Conservation (phyloP, 441 rosid genomes). For the Euphorbia schlechtendalii region DNA sequence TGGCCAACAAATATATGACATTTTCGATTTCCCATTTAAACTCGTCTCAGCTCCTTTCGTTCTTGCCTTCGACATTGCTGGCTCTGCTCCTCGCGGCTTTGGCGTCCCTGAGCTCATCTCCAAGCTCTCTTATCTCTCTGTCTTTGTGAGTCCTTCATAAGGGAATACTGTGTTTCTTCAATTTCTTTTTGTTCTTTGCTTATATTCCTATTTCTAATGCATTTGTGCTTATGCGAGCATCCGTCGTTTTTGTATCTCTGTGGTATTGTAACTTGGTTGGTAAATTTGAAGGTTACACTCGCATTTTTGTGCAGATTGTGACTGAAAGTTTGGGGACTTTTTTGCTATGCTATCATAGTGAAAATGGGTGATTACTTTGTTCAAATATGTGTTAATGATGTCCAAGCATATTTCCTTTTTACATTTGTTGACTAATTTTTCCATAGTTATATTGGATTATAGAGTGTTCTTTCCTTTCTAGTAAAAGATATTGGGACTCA, state of each 20-base stretch:
- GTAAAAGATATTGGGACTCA: too few species aligned
- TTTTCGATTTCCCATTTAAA: slow-evolving; percentile 67
- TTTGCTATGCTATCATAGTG: neutral
- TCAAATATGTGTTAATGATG: neutral
- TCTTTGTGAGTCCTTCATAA: slow-evolving; percentile 43
- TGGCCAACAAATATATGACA: slow-evolving; percentile 61
- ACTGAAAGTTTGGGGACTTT: neutral
- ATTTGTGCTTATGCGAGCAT: neutral
- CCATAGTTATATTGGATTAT: too few species aligned
- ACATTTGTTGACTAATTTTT: too few species aligned
- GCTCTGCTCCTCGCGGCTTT: slow-evolving; percentile 86
- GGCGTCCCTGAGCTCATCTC: slow-evolving; percentile 77
- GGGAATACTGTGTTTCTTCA: neutral
- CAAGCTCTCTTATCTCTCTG: slow-evolving; percentile 59
- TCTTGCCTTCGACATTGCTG: slow-evolving; percentile 78
- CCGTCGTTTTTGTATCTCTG: neutral
- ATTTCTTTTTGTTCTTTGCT: neutral
- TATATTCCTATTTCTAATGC: neutral
- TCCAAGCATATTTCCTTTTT: too few species aligned
- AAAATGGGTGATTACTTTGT: neutral
- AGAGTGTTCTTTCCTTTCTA: too few species aligned
- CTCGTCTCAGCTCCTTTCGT: slow-evolving; percentile 71
- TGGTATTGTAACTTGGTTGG: neutral
- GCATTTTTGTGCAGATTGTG: neutral
- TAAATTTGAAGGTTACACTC: neutral